A percentile compares a stretch with the other conserved stretches of the same genome.
Evolutionary conservation across 2,329 filamentous ascomycete species (phyloP).

Genomic region (Alternaria rosae): DNA sequence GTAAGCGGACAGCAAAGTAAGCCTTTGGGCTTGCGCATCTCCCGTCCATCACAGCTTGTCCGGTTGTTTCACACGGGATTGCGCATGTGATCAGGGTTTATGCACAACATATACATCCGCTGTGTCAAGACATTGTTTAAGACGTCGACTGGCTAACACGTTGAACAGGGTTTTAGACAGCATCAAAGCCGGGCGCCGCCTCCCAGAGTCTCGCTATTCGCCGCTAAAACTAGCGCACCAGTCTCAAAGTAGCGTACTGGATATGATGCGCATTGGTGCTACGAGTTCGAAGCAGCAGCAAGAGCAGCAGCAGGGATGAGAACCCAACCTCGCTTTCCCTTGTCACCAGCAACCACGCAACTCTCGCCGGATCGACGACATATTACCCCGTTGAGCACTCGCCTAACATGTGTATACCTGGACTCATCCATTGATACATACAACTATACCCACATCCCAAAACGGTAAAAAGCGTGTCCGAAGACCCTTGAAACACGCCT

Average conservation of each 20-base stretch:
- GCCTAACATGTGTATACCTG: background rate
- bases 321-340: background rate
- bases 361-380: background rate
- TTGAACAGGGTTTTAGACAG: slow-evolving; percentile 77
- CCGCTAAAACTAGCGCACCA: slow-evolving; percentile 38
- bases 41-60: background rate
- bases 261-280: slow-evolving; percentile 17
- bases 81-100: background rate
- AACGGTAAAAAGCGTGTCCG: background rate
- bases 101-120: background rate
- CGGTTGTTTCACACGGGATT: background rate
- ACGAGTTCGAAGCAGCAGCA: slow-evolving; percentile 9
- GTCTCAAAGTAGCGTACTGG: slow-evolving; percentile 35
- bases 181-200: slow-evolving; percentile 74
- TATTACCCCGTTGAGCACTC: background rate
- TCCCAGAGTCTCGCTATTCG: slow-evolving; percentile 77
- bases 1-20: slow-evolving; percentile 48
- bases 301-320: slow-evolving; percentile 16
- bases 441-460: background rate
- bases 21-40: background rate
- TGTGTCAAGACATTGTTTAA: background rate
- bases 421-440: background rate
- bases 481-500: background rate
- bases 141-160: slow-evolving; percentile 16
- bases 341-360: background rate